phyloP scores from a whole-genome alignment of 768 basidiomycete genomes.

The Psilocybe cubensis region DNA sequence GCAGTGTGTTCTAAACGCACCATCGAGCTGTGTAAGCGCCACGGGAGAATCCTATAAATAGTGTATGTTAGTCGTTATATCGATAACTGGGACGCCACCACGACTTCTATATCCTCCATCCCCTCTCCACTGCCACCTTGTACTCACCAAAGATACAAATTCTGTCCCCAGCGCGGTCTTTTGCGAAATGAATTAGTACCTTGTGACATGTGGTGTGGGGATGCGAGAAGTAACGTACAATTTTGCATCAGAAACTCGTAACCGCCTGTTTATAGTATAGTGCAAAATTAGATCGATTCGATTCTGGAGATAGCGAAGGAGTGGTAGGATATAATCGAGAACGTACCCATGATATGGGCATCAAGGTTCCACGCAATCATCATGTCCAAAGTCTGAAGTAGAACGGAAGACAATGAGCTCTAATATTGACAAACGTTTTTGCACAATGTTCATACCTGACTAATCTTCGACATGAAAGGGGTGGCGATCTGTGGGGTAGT shows the following conservation, averaged over 20 bases:
- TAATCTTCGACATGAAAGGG: slow-evolving; percentile 44
- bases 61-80: too few species aligned
- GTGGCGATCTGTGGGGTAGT: slow-evolving; percentile 46
- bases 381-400: slow-evolving; percentile 40
- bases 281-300: not conserved
- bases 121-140: not conserved
- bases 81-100: too few species aligned
- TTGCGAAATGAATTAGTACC: not conserved
- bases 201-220: not conserved
- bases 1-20: slow-evolving; percentile 13
- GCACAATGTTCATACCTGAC: slow-evolving; percentile 41
- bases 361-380: slow-evolving; percentile 53
- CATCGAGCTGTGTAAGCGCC: slow-evolving; percentile 59
- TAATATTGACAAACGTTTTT: not conserved
- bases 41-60: slow-evolving; percentile 50
- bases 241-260: slow-evolving; percentile 67
- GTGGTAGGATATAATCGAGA: too few species aligned
- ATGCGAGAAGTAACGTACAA: slow-evolving; percentile 33
- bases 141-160: slow-evolving; percentile 60
- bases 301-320: too few species aligned
- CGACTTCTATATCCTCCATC: not conserved
- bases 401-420: not conserved
- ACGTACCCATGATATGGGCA: slow-evolving; percentile 53
- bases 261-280: slow-evolving; percentile 36
- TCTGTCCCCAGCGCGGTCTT: slow-evolving; percentile 51